Evolutionary conservation across 2,329 filamentous ascomycete species (phyloP).

Genomic region (Colletotrichum lupini): DNA sequence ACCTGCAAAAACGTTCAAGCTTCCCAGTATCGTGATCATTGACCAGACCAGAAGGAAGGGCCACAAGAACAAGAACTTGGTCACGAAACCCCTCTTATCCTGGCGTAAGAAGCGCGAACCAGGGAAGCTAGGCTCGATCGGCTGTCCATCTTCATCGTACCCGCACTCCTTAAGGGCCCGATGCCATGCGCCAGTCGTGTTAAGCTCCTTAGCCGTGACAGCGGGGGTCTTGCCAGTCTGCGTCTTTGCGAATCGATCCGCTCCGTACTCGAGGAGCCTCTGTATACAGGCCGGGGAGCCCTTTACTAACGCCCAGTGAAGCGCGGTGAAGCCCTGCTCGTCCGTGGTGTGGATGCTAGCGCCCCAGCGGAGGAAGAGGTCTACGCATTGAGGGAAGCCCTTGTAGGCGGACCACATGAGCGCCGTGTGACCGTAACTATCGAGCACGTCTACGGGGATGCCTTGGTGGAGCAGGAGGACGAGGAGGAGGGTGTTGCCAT

Average conservation of each 20-base stretch:
- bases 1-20: constrained; percentile 79
- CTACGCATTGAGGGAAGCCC: constrained; percentile 91
- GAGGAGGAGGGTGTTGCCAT: constrained; percentile 92
- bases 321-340: constrained; percentile 91
- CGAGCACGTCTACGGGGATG: constrained; percentile 91
- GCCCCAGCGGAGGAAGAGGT: constrained; percentile 93
- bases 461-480: constrained; percentile 93
- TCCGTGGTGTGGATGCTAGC: constrained; percentile 92
- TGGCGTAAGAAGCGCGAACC: constrained; percentile 78
- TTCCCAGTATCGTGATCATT: constrained; percentile 77
- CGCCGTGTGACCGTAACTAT: constrained; percentile 90
- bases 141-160: constrained; percentile 81
- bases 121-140: constrained; percentile 77
- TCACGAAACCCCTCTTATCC: constrained; percentile 82
- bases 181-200: constrained; percentile 84
- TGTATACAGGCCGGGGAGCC: constrained; percentile 89
- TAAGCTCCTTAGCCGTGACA: constrained; percentile 89
- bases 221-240: constrained; percentile 90
- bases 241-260: constrained; percentile 92
- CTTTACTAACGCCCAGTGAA: constrained; percentile 97
- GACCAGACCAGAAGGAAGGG: constrained; percentile 82
- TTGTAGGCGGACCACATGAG: constrained; percentile 99
- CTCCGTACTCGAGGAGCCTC: constrained; percentile 94
- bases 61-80: constrained; percentile 89
- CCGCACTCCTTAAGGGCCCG: constrained; percentile 85